Evolutionary conservation across 139 green algal species (phyloP), one percentile per base, ranked within the genome.

Genomic region (Chlorella ohadii): DNA sequence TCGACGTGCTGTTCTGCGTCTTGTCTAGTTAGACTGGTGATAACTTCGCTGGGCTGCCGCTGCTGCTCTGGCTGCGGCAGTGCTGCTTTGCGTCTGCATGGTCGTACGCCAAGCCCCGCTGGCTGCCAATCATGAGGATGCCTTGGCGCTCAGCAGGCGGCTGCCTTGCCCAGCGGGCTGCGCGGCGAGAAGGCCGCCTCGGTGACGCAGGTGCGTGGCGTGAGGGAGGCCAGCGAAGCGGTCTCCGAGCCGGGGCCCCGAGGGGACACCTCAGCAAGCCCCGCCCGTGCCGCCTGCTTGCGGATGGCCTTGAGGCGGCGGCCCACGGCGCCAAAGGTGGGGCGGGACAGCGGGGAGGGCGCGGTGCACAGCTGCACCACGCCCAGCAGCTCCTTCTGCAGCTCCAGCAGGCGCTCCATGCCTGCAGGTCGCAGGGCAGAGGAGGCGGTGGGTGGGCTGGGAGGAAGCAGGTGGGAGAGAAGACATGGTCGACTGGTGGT

Each of bases 381-480:
- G 27, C 59, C 27, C 11, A 87, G 75, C 55, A 90, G 66, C 44
- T 86, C 74, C 25, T 57, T 78, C 76, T 90, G 86, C 15, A 55
- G 55, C 17, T 67, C n/a, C 19, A 90, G 55, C 47, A 83, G 44
- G 31, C n/a, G 39, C 31, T 90, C 86, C 86, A 87, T 87, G 65
- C 74, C 82, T 86, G 72, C 31, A 77, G 59, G 36, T 19, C 38
- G 5, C 2, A 28, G 39, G 27, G n/a, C 9, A 27, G 28, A 51
- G 7, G 9, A 9, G 44, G 44, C 9, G 44, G 44, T 9, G 44
- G 44, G 44, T 51, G 44, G 44, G 44, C 44, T 6, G 44, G 41
- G 3, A 39, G 5, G 67, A 33, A 34, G 67, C 9, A 3, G n/a
- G 20, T 66, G 44, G 27, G 3, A 9, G 47, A 31, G 47, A 7